phyloP scores from a whole-genome alignment of 2,329 filamentous ascomycete genomes.

The Penicillium sp. region DNA sequence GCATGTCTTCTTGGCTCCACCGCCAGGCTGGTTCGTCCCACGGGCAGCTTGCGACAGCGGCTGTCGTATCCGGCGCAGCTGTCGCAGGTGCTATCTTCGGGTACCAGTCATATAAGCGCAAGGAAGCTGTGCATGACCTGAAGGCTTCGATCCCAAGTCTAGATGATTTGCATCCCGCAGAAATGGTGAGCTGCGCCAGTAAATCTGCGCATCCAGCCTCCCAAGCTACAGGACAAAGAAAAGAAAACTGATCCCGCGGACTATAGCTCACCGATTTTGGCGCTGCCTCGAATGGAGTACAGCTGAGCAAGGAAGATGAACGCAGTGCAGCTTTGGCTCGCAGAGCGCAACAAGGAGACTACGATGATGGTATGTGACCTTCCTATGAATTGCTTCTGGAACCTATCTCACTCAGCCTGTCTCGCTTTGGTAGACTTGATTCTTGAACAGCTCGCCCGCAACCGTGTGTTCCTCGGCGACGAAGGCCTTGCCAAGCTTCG shows the following conservation, averaged over 20 bases:
- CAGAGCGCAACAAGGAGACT: conserved; percentile 61
- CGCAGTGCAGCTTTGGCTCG: conserved; percentile 57
- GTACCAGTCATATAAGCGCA: conserved; percentile 55
- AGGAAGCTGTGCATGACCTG: conserved; percentile 55
- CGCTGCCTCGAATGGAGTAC: conserved; percentile 31
- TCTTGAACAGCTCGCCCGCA: conserved; percentile 88
- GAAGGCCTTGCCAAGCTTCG: conserved; percentile 78
- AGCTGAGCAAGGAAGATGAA: conserved; percentile 54
- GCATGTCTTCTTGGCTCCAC: conserved; percentile 47
- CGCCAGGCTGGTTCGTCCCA: conserved; percentile 42
- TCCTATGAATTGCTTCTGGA: not conserved
- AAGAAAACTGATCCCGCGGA: conserved; percentile 35
- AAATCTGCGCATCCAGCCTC: not conserved
- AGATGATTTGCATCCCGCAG: conserved; percentile 50
- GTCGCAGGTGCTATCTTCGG: conserved; percentile 55
- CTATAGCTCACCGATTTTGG: conserved; percentile 53
- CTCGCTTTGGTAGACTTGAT: conserved; percentile 65
- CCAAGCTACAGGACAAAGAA: not conserved
- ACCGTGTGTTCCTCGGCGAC: conserved; percentile 83
- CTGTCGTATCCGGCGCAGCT: conserved; percentile 44
- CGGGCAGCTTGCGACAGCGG: conserved; percentile 43
- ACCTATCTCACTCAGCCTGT: conserved; percentile 3
- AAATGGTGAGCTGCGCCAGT: conserved; percentile 41
- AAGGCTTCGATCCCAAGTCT: conserved; percentile 62
- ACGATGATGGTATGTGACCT: conserved; percentile 54